These are phyloP conservation scores for Aspergillus heteromorphus DNA, from an alignment of 495 filamentous ascomycete genomes.

Conservation along the genomic window DNA sequence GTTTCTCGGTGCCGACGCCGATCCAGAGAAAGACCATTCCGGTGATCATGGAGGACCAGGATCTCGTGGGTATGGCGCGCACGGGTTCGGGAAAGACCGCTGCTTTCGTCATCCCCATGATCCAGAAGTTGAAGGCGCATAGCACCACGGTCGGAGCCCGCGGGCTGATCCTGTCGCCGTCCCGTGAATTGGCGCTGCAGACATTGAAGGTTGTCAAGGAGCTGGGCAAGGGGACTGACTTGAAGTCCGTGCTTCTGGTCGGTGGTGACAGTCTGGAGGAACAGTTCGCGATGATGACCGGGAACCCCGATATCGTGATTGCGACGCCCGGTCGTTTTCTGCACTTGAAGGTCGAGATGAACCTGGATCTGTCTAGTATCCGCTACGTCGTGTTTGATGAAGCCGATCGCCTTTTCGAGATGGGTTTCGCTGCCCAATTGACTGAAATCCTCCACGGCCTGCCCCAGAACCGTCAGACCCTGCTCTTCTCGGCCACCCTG, in stretches of 20 bases:
- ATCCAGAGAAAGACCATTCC: conserved; percentile 97
- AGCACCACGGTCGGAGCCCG: conserved; percentile 78
- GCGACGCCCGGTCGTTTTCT: conserved; percentile 93
- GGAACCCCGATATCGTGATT: conserved; percentile 94
- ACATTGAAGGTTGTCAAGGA: conserved; percentile 96
- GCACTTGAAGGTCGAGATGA: conserved; percentile 94
- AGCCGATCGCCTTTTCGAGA: conserved; percentile 93
- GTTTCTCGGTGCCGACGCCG: conserved; percentile 91
- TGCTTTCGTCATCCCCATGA: conserved; percentile 96
- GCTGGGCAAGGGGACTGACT: conserved; percentile 80
- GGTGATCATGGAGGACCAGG: conserved; percentile 76
- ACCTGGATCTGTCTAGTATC: conserved; percentile 76
- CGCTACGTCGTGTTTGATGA: conserved; percentile 95
- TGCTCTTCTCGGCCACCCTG: conserved; percentile 91
- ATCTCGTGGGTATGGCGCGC: conserved; percentile 96
- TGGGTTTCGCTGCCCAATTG: conserved; percentile 92
- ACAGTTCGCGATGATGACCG: conserved; percentile 87
- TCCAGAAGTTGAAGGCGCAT: conserved; percentile 88
- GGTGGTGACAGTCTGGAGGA: conserved; percentile 96
- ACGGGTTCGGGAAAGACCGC: conserved; percentile 97
- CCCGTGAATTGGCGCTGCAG: conserved; percentile 87
- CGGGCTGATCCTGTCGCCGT: conserved; percentile 83
- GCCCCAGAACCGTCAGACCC: conserved; percentile 76
- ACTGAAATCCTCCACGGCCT: conserved; percentile 89
- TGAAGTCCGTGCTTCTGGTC: conserved; percentile 82